phyloP scores from a whole-genome alignment of 2,329 filamentous ascomycete species.

The Xylariaceae sp. region DNA sequence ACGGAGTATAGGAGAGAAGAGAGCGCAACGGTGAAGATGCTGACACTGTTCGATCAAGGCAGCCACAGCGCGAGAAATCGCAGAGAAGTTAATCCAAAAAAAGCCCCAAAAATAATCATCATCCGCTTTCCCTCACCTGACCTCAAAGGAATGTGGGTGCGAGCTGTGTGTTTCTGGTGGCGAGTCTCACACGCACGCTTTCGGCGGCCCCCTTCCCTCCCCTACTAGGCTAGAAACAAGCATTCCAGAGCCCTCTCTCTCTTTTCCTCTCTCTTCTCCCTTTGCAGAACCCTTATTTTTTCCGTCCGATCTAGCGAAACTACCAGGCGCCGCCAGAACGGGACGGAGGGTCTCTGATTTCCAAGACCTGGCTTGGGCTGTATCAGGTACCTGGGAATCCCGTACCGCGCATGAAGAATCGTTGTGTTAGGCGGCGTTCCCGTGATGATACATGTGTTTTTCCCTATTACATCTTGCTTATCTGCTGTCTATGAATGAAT shows the following conservation, averaged over 20 bases:
- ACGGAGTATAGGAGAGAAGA: not conserved
- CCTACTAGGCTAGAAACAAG: slow-evolving; percentile 16
- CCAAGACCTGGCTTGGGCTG: not conserved
- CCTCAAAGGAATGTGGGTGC: slow-evolving; percentile 27
- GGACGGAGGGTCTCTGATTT: not conserved
- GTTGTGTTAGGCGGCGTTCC: not conserved
- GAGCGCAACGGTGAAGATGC: too few species aligned
- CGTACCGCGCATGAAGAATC: not conserved
- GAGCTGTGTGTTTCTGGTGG: slow-evolving; percentile 12
- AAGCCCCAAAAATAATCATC: not conserved
- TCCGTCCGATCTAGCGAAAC: not conserved
- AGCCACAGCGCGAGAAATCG: slow-evolving; percentile 1
- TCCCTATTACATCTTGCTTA: not conserved
- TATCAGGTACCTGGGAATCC: too few species aligned
- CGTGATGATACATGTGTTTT: not conserved
- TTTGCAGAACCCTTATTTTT: not conserved
- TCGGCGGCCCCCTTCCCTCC: slow-evolving; percentile 15
- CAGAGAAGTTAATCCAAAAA: not conserved
- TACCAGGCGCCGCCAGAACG: not conserved
- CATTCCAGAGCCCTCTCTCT: slow-evolving; percentile 25
- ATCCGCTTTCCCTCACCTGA: slow-evolving; percentile 21
- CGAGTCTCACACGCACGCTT: slow-evolving; percentile 26
- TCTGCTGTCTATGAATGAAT: too few species aligned
- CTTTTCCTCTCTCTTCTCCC: not conserved
- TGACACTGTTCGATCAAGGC: not conserved